A percentile compares a stretch with the other conserved stretches of the same genome.
Evolutionary conservation across 371 early-diverging fungal species (phyloP).

Genomic region (Syncephalis fuscata): DNA sequence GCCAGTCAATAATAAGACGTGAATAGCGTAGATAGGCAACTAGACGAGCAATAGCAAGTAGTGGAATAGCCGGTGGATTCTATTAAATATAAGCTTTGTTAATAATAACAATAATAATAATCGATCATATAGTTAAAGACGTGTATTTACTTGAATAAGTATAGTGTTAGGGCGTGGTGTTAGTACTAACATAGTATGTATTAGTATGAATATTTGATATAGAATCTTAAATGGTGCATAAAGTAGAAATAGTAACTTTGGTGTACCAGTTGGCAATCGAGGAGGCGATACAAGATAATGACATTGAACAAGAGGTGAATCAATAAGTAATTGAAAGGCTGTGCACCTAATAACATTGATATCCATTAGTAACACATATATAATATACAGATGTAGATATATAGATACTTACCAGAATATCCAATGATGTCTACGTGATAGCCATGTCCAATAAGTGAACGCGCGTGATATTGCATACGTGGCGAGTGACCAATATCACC

Average conservation of each 20-base stretch:
- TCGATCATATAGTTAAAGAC: too few species aligned
- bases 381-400: background rate
- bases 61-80: constrained; percentile 95
- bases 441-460: constrained; percentile 42
- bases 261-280: constrained; percentile 30
- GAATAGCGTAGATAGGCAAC: constrained; percentile 38
- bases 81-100: constrained; percentile 14
- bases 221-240: constrained; percentile 50
- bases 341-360: constrained; percentile 21
- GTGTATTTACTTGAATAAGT: constrained; percentile 60
- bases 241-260: constrained; percentile 28
- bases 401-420: constrained; percentile 35
- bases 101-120: constrained; percentile 1
- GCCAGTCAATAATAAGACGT: constrained; percentile 88
- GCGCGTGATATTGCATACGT: constrained; percentile 88
- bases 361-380: too few species aligned
- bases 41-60: constrained; percentile 53
- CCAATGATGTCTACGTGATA: constrained; percentile 70
- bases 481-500: constrained; percentile 92
- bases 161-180: constrained; percentile 33
- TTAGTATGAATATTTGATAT: constrained; percentile 19
- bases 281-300: constrained; percentile 21
- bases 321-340: constrained; percentile 15
- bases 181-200: constrained; percentile 19
- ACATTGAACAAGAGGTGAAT: constrained; percentile 21